Evolutionary conservation across 2,329 filamentous ascomycete species (phyloP).

Genomic region (Paracamarosporium sp.): DNA sequence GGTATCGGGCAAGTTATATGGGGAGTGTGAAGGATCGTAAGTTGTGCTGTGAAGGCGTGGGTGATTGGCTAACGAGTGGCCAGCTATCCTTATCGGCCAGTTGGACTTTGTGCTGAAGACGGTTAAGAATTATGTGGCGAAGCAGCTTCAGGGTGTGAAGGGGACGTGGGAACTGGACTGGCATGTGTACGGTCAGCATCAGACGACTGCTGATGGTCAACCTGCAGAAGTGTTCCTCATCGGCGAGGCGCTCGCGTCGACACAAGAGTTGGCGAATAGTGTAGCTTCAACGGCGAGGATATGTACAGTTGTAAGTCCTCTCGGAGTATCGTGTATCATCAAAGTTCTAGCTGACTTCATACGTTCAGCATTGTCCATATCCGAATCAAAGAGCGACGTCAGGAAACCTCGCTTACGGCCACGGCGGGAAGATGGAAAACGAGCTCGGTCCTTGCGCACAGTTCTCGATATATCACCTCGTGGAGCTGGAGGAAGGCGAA

Average conservation of each 20-base stretch:
- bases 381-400: constrained; percentile 59
- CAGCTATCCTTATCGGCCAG: constrained; percentile 32
- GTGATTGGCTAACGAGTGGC: neutral
- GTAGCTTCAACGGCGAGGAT: constrained; percentile 52
- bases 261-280: constrained; percentile 54
- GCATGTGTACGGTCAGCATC: constrained; percentile 55
- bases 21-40: constrained; percentile 53
- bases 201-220: constrained; percentile 33
- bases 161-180: constrained; percentile 51
- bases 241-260: constrained; percentile 54
- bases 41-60: neutral
- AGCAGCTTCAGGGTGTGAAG: constrained; percentile 16
- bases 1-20: constrained; percentile 56
- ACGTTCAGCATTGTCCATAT: constrained; percentile 57
- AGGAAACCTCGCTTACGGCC: constrained; percentile 58
- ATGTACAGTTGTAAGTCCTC: constrained; percentile 23
- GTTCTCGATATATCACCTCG: constrained; percentile 54
- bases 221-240: constrained; percentile 56
- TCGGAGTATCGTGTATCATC: neutral
- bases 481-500: constrained; percentile 46
- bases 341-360: constrained; percentile 14
- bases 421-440: constrained; percentile 47
- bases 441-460: constrained; percentile 48
- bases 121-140: constrained; percentile 17
- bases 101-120: constrained; percentile 18